A percentile compares a stretch with the other conserved stretches of the same genome.
Evolutionary conservation across 2,329 filamentous ascomycete species (phyloP).

Genomic region (Akanthomyces dipterigenus): DNA sequence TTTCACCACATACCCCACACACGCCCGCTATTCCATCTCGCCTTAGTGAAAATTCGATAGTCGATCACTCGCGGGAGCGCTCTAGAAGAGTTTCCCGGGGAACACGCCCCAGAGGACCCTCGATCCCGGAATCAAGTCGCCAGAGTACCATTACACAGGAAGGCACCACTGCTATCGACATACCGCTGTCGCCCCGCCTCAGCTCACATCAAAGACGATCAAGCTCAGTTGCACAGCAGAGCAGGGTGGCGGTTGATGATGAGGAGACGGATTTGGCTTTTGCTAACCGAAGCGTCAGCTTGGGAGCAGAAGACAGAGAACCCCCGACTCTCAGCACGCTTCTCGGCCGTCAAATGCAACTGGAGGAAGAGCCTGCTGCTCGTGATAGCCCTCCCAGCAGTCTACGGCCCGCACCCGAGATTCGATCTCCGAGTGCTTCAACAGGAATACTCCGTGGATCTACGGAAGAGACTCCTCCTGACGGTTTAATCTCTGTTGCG

Average conservation of each 20-base stretch:
- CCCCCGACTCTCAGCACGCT: slow-evolving; percentile 59
- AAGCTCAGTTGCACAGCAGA: slow-evolving; percentile 62
- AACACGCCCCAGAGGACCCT: slow-evolving; percentile 19
- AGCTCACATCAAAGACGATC: slow-evolving; percentile 53
- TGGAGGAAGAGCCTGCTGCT: slow-evolving; percentile 26
- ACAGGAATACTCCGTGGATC: slow-evolving; percentile 35
- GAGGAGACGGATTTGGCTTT: slow-evolving; percentile 56
- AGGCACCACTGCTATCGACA: slow-evolving; percentile 63
- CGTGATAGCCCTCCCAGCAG: slow-evolving; percentile 17
- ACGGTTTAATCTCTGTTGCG: slow-evolving; percentile 33
- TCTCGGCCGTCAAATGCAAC: slow-evolving; percentile 38
- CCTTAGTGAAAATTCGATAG: slow-evolving; percentile 82
- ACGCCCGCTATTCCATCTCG: slow-evolving; percentile 90
- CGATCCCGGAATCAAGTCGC: slow-evolving; percentile 26
- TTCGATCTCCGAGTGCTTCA: slow-evolving; percentile 31
- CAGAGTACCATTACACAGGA: slow-evolving; percentile 38
- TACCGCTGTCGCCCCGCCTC: slow-evolving; percentile 62
- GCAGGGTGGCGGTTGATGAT: slow-evolving; percentile 46
- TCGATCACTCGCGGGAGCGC: slow-evolving; percentile 25
- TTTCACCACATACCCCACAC: slow-evolving; percentile 85
- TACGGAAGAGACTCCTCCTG: slow-evolving; percentile 40
- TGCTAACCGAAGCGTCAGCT: slow-evolving; percentile 60
- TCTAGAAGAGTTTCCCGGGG: slow-evolving; percentile 25
- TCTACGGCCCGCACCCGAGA: slow-evolving; percentile 38
- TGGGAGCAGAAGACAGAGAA: slow-evolving; percentile 58